These are phyloP conservation scores for Sordariomycetes sp. DNA, from an alignment of 2,329 filamentous ascomycete genomes.

Conservation along the genomic window DNA sequence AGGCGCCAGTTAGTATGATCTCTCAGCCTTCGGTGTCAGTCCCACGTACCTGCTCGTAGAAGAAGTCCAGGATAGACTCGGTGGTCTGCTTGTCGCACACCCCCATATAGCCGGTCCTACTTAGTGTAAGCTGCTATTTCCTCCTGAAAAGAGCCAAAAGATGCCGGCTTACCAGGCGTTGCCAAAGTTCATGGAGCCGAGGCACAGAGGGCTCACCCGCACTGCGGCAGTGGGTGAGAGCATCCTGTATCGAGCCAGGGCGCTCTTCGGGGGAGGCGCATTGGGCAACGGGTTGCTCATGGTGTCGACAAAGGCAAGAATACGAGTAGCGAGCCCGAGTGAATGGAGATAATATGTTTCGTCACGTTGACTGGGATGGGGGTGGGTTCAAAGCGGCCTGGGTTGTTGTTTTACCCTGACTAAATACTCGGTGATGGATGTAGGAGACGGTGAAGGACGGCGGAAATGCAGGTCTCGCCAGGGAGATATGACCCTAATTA, in stretches of 20 bases:
- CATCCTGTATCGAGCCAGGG: slow-evolving; percentile 53
- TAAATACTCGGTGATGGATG: not conserved
- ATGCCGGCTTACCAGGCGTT: slow-evolving; percentile 29
- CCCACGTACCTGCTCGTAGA: slow-evolving; percentile 39
- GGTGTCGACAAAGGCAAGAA: not conserved
- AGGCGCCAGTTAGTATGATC: not conserved
- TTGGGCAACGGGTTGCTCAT: slow-evolving; percentile 12
- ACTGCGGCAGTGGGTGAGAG: slow-evolving; percentile 55
- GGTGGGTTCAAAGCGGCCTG: not conserved
- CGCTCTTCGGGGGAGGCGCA: slow-evolving; percentile 43
- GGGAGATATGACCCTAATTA: not conserved
- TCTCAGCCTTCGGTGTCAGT: not conserved
- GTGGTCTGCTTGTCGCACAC: slow-evolving; percentile 51
- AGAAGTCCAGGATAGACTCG: slow-evolving; percentile 57
- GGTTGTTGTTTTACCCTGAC: not conserved
- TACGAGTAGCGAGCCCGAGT: not conserved
- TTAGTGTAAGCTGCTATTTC: not conserved
- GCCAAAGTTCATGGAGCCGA: slow-evolving; percentile 58
- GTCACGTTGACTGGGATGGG: not conserved
- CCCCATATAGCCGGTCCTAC: slow-evolving; percentile 47
- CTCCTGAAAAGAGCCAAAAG: not conserved
- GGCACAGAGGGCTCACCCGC: slow-evolving; percentile 54
- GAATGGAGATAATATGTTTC: not conserved
- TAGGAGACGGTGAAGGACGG: not conserved
- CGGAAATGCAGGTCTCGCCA: not conserved